Percentiles rank a stretch among this genome's conserved stretches.
Conservation (phyloP, 306 rosid species). For the Ochetophila trinervis region DNA sequence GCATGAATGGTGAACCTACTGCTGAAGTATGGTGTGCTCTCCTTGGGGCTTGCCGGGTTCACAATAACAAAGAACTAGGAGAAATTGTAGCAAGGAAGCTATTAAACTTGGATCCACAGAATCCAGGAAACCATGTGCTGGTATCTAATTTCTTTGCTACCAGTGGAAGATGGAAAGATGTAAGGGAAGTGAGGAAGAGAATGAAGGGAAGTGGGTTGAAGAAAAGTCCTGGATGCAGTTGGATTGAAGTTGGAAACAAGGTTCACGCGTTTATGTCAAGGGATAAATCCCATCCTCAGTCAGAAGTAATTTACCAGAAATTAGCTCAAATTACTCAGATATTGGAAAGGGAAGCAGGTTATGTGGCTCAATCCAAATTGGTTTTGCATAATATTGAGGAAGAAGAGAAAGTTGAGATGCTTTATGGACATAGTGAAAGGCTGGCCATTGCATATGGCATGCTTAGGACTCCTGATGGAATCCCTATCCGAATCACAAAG, state of each 20-base stretch:
- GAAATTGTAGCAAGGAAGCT: slow-evolving; percentile 61
- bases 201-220: slow-evolving; percentile 67
- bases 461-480: slow-evolving; percentile 42
- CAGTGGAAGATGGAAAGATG: slow-evolving; percentile 63
- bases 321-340: slow-evolving; percentile 44
- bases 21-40: slow-evolving; percentile 82
- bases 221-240: slow-evolving; percentile 80
- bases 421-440: slow-evolving; percentile 72
- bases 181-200: slow-evolving; percentile 56
- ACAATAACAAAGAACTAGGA: slow-evolving; percentile 60
- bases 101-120: slow-evolving; percentile 46
- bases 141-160: slow-evolving; percentile 66
- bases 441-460: slow-evolving; percentile 68
- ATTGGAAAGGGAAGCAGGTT: slow-evolving; percentile 48
- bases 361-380: slow-evolving; percentile 53
- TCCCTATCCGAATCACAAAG: slow-evolving; percentile 50
- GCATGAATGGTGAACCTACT: slow-evolving; percentile 48
- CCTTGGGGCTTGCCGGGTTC: slow-evolving; percentile 66
- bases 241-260: slow-evolving; percentile 62
- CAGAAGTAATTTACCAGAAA: slow-evolving; percentile 41
- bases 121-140: slow-evolving; percentile 67
- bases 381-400: slow-evolving; percentile 67
- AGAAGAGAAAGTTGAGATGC: slow-evolving; percentile 53
- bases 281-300: slow-evolving; percentile 66
- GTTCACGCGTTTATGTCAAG: slow-evolving; percentile 58